Evolutionary conservation across 805 yeast genomes (phyloP).

Genomic region (Yamadazyma olivae): DNA sequence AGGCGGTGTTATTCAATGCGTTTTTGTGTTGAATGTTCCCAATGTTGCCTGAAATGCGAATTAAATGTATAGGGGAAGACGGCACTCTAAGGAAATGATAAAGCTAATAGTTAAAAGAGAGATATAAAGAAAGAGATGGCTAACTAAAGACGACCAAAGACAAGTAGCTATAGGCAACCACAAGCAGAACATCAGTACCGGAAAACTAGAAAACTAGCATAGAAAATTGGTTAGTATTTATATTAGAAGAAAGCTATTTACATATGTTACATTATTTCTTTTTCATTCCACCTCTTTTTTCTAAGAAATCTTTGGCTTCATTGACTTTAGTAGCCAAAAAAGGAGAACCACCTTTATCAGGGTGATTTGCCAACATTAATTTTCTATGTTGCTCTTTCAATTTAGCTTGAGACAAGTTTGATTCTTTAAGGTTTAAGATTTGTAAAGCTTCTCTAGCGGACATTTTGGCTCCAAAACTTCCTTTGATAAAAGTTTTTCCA

Average conservation of each 20-base stretch:
- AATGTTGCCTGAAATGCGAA: neutral
- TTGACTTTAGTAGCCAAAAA: constrained; percentile 87
- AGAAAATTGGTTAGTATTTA: no score
- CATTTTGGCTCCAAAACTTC: constrained; percentile 93
- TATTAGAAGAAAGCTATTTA: neutral
- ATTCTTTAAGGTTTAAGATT: constrained; percentile 72
- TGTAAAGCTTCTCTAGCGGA: constrained; percentile 82
- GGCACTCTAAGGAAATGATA: no score
- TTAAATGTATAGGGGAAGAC: neutral
- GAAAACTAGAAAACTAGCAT: no score
- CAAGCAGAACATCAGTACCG: no score
- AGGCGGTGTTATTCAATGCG: no score
- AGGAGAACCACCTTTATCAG: constrained; percentile 92
- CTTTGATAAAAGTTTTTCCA: constrained; percentile 71
- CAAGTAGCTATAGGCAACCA: no score
- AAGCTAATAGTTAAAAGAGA: no score
- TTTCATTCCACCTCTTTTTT: constrained; percentile 58
- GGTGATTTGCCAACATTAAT: constrained; percentile 87
- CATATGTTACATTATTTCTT: constrained; percentile 21
- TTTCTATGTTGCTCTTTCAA: constrained; percentile 78
- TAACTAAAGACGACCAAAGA: no score
- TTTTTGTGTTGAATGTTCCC: no score
- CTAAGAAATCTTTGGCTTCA: constrained; percentile 84
- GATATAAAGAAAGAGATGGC: no score
- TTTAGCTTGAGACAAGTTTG: constrained; percentile 56